These are phyloP conservation scores for Jaltomata sinuosa DNA, from an alignment of 257 asterid species.

Conservation along the genomic window DNA sequence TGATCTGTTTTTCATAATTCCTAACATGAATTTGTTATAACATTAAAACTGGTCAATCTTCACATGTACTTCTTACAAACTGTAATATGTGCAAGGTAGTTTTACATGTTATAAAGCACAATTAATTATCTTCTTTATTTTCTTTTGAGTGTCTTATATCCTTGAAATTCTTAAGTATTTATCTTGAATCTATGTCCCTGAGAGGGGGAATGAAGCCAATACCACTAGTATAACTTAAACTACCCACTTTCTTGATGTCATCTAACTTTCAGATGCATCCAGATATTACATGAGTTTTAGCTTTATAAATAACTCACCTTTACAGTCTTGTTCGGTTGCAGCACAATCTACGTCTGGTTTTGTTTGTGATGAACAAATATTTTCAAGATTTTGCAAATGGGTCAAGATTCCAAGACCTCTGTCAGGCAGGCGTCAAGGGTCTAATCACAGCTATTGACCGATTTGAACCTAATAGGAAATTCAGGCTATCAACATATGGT, in stretches of 20 bases:
- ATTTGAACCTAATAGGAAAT: slow-evolving; percentile 74
- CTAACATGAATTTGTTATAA: neutral
- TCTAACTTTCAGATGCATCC: neutral
- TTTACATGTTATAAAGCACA: neutral
- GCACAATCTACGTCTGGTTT: slow-evolving; percentile 91
- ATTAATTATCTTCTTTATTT: neutral
- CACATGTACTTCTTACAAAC: neutral
- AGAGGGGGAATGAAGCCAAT: neutral
- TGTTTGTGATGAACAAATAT: slow-evolving; percentile 88
- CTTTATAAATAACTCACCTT: neutral
- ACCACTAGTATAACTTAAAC: neutral
- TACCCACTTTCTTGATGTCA: neutral
- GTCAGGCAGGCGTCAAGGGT: slow-evolving; percentile 97
- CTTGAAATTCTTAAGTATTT: neutral
- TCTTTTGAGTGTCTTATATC: neutral
- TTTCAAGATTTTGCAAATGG: slow-evolving; percentile 74
- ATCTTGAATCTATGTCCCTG: neutral
- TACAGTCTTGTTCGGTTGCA: slow-evolving; percentile 26
- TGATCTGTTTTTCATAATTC: neutral
- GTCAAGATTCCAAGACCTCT: slow-evolving; percentile 79
- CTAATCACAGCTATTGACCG: slow-evolving; percentile 86
- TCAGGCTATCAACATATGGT: slow-evolving; percentile 71
- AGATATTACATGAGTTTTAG: neutral
- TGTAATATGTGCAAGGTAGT: neutral
- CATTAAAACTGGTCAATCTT: neutral